Evolutionary conservation across 169 alveolate genomes (phyloP), one percentile per base, ranked within the genome.

Genomic region (Plasmodium vivax): DNA sequence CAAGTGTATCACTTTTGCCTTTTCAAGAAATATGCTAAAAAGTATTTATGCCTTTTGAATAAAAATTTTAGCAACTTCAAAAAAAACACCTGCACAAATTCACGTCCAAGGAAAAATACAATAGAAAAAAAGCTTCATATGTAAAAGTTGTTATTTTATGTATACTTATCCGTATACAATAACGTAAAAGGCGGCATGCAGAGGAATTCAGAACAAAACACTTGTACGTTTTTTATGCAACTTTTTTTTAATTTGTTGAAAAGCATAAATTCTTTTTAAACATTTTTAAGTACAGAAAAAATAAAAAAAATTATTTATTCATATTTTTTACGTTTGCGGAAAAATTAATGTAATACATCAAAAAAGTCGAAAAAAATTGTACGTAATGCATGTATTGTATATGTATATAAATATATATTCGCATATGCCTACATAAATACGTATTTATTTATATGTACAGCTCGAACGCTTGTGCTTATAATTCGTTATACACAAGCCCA

Each of bases 201-300:
- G 41, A 83, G 27, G 71, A 38, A 82, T 82, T 82, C 54, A 83
- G 91, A 83, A 83, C 91, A 83, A 83, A 80, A 32, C 80, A 83
- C 2, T 36, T 43, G 91, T 54, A 82, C 54, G 30, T 32, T 83
- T 36, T 32, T 83, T 58, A 56, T 58, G 91, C 81, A 83, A 43
- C 91, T 9, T 83, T 56, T 56, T 83, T 56, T 68, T 0, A 68
- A 68, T 68, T 68, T 68, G 32, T 68, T 68, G 43, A 23, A 30
- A 54, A 19, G 8, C n/a, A 82, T 51, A 51, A 27, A 32, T 81
- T 43, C 36, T 43, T 81, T 81, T 27, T 6, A 51, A 81, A 81
- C 38, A 23, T 45, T 51, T 81, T 43, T 81, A 81, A 81, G 45
- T 36, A 38, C 34, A 27, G 68, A 81, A 51, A 81, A 81, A 51